Conservation (phyloP, 2,329 filamentous ascomycete species). For the Shiraia sp. region DNA sequence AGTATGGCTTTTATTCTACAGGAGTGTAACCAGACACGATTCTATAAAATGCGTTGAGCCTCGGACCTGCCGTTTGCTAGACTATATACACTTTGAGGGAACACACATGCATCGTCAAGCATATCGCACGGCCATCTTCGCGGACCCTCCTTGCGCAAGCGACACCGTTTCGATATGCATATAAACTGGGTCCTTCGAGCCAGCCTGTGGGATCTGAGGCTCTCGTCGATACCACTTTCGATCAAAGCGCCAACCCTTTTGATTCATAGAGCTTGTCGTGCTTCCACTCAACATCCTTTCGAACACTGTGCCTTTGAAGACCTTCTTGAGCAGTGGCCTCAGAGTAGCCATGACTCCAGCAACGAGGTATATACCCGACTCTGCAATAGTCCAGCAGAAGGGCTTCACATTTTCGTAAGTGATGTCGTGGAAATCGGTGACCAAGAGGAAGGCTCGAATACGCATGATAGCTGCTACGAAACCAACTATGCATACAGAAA, state of each 20-base stretch:
- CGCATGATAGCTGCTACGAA: constrained; percentile 24
- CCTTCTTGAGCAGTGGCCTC: constrained; percentile 15
- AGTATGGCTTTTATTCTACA: no score
- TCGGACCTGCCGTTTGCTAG: no score
- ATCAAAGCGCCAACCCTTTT: constrained; percentile 10
- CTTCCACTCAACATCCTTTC: constrained; percentile 14
- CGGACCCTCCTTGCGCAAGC: background rate
- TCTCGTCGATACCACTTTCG: constrained; percentile 3
- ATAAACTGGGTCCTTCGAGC: background rate
- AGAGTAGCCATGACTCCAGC: constrained; percentile 25
- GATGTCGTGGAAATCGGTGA: constrained; percentile 20
- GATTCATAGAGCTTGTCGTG: constrained; percentile 7
- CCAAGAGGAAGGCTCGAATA: constrained; percentile 15
- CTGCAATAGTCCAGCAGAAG: constrained; percentile 25
- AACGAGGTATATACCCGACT: constrained; percentile 25
- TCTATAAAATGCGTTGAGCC: no score
- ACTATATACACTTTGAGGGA: no score
- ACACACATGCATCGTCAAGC: no score
- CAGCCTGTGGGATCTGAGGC: background rate
- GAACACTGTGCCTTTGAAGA: constrained; percentile 14
- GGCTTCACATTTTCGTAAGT: constrained; percentile 19
- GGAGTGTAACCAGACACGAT: no score
- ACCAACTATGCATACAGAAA: constrained; percentile 15
- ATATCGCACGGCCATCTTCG: background rate
- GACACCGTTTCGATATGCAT: background rate